Evolutionary conservation across 257 asterid species (phyloP).

Genomic region (Striga asiatica): DNA sequence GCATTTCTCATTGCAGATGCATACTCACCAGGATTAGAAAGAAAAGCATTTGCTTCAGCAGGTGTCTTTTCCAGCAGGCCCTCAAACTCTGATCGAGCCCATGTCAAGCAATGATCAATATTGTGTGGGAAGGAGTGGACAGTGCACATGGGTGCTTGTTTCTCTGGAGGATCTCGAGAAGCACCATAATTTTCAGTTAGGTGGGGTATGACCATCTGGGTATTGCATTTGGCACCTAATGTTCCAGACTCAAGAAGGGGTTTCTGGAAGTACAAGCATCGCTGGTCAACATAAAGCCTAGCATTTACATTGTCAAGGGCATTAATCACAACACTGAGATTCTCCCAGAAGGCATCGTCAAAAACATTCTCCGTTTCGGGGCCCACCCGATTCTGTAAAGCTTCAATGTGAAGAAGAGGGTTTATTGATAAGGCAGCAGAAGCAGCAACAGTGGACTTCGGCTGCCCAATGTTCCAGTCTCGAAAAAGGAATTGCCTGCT

Average conservation of each 20-base stretch:
- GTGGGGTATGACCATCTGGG: conserved; percentile 40
- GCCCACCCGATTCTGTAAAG: conserved; percentile 34
- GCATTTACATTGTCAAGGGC: conserved; percentile 39
- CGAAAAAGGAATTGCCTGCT: conserved; percentile 47
- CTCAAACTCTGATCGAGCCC: conserved; percentile 45
- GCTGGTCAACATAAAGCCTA: conserved; percentile 35
- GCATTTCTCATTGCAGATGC: conserved; percentile 29
- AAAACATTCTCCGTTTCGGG: conserved; percentile 34
- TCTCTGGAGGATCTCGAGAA: conserved; percentile 39
- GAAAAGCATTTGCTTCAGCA: conserved; percentile 29
- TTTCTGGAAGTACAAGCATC: conserved; percentile 37
- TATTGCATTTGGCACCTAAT: conserved; percentile 41
- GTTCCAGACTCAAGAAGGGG: conserved; percentile 40
- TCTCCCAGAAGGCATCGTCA: conserved; percentile 41
- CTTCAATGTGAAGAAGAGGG: conserved; percentile 26
- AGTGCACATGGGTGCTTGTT: conserved; percentile 40
- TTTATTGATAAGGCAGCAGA: conserved; percentile 34
- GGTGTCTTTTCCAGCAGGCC: conserved; percentile 39
- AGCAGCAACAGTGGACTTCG: conserved; percentile 49
- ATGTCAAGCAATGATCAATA: conserved; percentile 39
- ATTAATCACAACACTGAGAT: conserved; percentile 28
- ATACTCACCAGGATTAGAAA: conserved; percentile 27
- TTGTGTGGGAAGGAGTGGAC: conserved; percentile 40
- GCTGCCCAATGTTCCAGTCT: conserved; percentile 50
- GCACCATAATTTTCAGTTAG: conserved; percentile 42